Evolutionary conservation across 2,329 filamentous ascomycete species (phyloP).

Genomic region (Pseudonectria buxi): DNA sequence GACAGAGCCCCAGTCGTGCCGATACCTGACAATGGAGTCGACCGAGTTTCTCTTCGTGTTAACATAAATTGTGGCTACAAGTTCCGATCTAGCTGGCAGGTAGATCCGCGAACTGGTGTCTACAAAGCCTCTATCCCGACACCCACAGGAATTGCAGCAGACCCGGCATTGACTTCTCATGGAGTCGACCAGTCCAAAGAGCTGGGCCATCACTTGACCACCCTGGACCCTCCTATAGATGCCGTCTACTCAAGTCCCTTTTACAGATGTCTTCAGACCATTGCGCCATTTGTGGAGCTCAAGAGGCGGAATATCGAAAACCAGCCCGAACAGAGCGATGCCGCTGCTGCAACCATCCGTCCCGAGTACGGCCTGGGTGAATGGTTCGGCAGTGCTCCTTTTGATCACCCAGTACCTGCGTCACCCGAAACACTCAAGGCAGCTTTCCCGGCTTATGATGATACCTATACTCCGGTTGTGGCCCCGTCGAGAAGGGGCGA

Average conservation of each 20-base stretch:
- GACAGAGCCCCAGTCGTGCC: constrained; percentile 1
- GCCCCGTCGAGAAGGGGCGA: constrained; percentile 68
- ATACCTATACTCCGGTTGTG: constrained; percentile 54
- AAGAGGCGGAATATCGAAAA: constrained; percentile 18
- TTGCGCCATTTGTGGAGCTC: constrained; percentile 59
- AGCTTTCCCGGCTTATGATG: constrained; percentile 61
- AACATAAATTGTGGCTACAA: constrained; percentile 30
- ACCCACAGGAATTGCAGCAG: constrained; percentile 81
- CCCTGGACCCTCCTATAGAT: constrained; percentile 60
- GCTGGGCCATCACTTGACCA: constrained; percentile 59
- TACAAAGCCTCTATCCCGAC: constrained; percentile 69
- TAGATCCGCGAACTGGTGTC: constrained; percentile 71
- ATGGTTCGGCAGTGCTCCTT: constrained; percentile 85
- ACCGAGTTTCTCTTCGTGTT: constrained; percentile 5
- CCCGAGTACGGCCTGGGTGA: constrained; percentile 62
- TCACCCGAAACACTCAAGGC: constrained; percentile 51
- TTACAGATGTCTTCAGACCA: constrained; percentile 81
- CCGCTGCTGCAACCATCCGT: constrained; percentile 36
- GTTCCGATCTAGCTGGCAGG: constrained; percentile 88
- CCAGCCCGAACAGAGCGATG: constrained; percentile 3
- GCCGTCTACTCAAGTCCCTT: constrained; percentile 79
- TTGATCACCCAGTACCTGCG: constrained; percentile 77
- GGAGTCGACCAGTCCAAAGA: constrained; percentile 79
- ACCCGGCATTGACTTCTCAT: constrained; percentile 80
- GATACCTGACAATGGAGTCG: background rate